Conservation (phyloP, 2,329 filamentous ascomycete species). For the Teratosphaeria viscida region DNA sequence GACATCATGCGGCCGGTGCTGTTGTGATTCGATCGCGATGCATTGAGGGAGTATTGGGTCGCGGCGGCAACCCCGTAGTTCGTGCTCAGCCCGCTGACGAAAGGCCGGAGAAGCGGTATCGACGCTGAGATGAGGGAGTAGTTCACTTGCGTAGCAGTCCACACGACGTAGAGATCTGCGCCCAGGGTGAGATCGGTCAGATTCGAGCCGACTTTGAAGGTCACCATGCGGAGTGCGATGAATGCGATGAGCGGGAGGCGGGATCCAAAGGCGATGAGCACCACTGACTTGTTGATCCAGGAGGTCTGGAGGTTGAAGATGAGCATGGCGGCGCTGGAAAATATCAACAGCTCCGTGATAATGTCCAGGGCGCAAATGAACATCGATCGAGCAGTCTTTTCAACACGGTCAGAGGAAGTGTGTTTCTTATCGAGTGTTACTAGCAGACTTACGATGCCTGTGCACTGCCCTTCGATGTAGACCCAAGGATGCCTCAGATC, state of each 20-base stretch:
- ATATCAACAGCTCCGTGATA: constrained; percentile 5
- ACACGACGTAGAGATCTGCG: constrained; percentile 7
- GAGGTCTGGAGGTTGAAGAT: constrained; percentile 5
- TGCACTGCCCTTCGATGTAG: background rate
- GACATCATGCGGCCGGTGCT: background rate
- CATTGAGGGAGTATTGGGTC: background rate
- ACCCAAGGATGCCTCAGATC: constrained; percentile 18
- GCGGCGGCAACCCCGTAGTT: constrained; percentile 7
- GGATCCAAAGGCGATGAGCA: constrained; percentile 7
- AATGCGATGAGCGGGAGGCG: constrained; percentile 8
- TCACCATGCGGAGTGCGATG: constrained; percentile 6
- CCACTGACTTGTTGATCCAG: constrained; percentile 7
- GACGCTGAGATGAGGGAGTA: constrained; percentile 23
- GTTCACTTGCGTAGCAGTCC: constrained; percentile 10
- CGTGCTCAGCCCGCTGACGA: constrained; percentile 16
- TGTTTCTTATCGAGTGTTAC: no score
- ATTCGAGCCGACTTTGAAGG: background rate
- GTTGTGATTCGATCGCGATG: background rate
- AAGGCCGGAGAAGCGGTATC: constrained; percentile 35
- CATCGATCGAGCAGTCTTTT: background rate
- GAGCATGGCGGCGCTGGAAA: constrained; percentile 6
- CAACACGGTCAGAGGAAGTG: background rate
- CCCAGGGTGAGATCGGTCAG: constrained; percentile 3
- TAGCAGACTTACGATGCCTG: background rate
- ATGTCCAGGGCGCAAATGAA: constrained; percentile 6